A percentile compares a stretch with the other conserved stretches of the same genome.
Evolutionary conservation across 371 early-diverging fungal genomes (phyloP).

Genomic region (Mycotypha africana): DNA sequence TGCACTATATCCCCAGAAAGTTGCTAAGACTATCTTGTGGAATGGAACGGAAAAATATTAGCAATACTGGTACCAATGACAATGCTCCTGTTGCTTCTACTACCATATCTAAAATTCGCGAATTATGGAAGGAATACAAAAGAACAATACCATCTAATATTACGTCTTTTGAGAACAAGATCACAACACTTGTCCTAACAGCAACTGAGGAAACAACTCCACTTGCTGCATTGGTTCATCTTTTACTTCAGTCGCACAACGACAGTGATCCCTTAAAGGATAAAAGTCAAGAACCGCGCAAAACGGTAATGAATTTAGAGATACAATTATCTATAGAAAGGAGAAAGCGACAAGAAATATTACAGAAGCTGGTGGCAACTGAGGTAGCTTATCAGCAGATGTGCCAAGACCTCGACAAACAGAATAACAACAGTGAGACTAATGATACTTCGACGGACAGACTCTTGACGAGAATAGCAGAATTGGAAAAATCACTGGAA

Average conservation of each 20-base stretch:
- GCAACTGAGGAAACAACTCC: conserved; percentile 14
- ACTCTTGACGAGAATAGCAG: too few species aligned
- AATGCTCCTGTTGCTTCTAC: conserved; percentile 2
- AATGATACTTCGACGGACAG: too few species aligned
- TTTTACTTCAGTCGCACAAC: conserved; percentile 22
- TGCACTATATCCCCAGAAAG: conserved; percentile 29
- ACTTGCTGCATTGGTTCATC: conserved; percentile 24
- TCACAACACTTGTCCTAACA: conserved; percentile 7
- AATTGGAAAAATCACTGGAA: too few species aligned
- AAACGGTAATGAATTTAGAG: too few species aligned
- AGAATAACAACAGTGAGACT: too few species aligned
- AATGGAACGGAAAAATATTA: too few species aligned
- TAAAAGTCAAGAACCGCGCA: too few species aligned
- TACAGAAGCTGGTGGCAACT: background rate
- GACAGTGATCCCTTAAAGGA: too few species aligned
- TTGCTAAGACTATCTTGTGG: too few species aligned
- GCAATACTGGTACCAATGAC: too few species aligned
- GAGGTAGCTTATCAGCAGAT: too few species aligned
- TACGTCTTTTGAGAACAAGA: conserved; percentile 4
- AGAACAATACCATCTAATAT: background rate
- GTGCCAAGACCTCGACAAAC: too few species aligned
- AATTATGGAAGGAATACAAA: conserved; percentile 19
- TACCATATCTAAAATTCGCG: conserved; percentile 5
- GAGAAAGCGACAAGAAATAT: conserved; percentile 11
- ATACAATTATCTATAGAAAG: conserved; percentile 18